Evolutionary conservation across 495 filamentous ascomycete genomes (phyloP), one percentile per base, ranked within the genome.

Genomic region (Podospora conica): DNA sequence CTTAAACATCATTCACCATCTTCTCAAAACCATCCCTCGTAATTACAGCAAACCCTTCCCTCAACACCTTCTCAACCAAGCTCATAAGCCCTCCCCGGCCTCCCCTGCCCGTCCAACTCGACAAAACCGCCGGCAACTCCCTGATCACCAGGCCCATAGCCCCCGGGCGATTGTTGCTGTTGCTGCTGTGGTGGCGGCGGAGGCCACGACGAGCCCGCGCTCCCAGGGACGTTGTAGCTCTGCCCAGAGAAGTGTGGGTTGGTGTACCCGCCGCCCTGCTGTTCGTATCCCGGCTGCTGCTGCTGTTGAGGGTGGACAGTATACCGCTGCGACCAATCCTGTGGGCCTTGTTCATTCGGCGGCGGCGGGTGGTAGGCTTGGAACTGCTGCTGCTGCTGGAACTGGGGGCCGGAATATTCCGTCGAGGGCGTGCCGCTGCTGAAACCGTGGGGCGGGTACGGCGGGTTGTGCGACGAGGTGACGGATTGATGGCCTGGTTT

Each of bases 401-500:
- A 48, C 40, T 48, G 40, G 15, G 40, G 15, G n/a, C 40, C 33
- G 15, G 29, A 31, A 4, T 31, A 31, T 2, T 31, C 29, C 3
- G 29, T 10, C 29, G 40, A n/a, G 15, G 40, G 40, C 40, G 40
- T 12, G 18, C 40, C 15, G 40, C 40, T 48, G 40, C 2, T 48
- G 40, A 48, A 18, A 3, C 5, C 18, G 6, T 15, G 6, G 0
- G 40, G 40, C 3, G 40, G 25, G n/a, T 28, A 53, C 61, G 24
- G 28, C 2, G 55, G 23, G 29, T 28, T 64, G 55, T 64, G 58
- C 12, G 25, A 9, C 12, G 63, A 64, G 40, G 33, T 31, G 21
- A 53, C 29, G 28, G 63, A 64, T 21, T n/a, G 27, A 7, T 64
- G 63, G n/a, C 55, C 63, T 33, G 63, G 31, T 20, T 64, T 58